phyloP scores from a whole-genome alignment of 148 eudicot genomes.

The Dianthus caryophyllus region DNA sequence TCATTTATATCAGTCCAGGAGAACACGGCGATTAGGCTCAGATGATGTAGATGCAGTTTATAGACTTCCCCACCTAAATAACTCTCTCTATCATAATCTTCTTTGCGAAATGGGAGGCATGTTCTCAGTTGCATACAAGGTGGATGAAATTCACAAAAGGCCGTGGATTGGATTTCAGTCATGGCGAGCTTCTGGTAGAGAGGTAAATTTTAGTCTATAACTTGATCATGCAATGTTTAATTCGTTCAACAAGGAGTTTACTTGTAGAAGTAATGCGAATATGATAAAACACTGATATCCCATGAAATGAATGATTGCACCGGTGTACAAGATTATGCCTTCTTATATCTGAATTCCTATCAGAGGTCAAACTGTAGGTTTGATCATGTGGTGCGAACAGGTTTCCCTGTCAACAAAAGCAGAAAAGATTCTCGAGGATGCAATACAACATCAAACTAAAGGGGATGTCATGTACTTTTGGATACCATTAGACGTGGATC shows the following conservation, averaged over 20 bases:
- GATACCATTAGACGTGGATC: slow-evolving; percentile 53
- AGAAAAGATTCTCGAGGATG: slow-evolving; percentile 68
- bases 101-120: slow-evolving; percentile 89
- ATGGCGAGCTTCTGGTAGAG: slow-evolving; percentile 90
- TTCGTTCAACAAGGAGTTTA: neutral
- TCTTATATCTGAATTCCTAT: slow-evolving; percentile 18
- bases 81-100: slow-evolving; percentile 48
- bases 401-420: slow-evolving; percentile 67
- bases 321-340: slow-evolving; percentile 8
- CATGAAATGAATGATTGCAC: neutral
- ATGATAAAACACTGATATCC: neutral
- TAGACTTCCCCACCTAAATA: slow-evolving; percentile 78
- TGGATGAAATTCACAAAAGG: slow-evolving; percentile 70
- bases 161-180: slow-evolving; percentile 97
- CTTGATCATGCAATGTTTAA: neutral
- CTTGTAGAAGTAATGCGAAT: neutral
- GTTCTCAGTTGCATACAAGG: slow-evolving; percentile 71
- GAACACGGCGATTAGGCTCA: slow-evolving; percentile 69
- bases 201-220: slow-evolving; percentile 37
- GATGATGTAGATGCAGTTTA: slow-evolving; percentile 93
- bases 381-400: slow-evolving; percentile 42
- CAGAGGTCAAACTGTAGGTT: slow-evolving; percentile 23
- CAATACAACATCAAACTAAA: slow-evolving; percentile 47
- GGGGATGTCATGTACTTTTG: slow-evolving; percentile 88
- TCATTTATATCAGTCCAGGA: slow-evolving; percentile 48